Base-by-base conservation (phyloP, 805 yeast genomes). In the Yamadazyma phyllophila region DNA sequence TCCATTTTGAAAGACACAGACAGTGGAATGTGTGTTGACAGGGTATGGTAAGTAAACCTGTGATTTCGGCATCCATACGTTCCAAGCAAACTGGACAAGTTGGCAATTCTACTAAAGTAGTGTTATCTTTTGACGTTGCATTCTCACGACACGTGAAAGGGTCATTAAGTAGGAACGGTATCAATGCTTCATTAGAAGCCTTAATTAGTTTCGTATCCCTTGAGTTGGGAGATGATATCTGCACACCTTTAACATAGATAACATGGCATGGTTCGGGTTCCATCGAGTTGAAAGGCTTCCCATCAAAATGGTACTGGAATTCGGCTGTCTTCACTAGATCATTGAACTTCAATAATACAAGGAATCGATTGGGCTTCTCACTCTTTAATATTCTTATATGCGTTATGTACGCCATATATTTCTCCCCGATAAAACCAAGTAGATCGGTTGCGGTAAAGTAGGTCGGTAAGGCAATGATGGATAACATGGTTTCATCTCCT, bases 1-100 rank as follows among this genome's bases (percentile, higher is more conserved):
- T 80, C 97, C 97, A 90, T 62, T 84, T 86, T 38, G 88, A 81
- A 41, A 90, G 70, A 60, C 97, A 91, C 54, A 80, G 85, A 54
- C 96, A 90, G 62, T 90, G 97, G 63, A 88, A 90, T 0, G 96
- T 88, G 60, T 90, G 97, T 60, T 88, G 96, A 51, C 97, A 91
- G 2, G 94, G 90, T 29, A 88, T 90, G 0, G 97, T 91, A 5
- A 89, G 66, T 9, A 90, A 69, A 0, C 97, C 97, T 0, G 96
- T 82, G 3, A 85, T 71, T 16, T 78, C 79, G 1, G 90, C 73
- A 59, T 90, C 97, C 84, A 90, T 82, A 48, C 95, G 71, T 56
- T 90, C 97, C 13, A 90, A 68, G 59, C 97, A 90, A 0, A 90
- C 97, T 0, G 97, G 97, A 58, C 97, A 90, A 0, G 94, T 86